A percentile compares a stretch with the other conserved stretches of the same genome.
Conservation (phyloP, 805 yeast species). For the Ogataea angusta region DNA sequence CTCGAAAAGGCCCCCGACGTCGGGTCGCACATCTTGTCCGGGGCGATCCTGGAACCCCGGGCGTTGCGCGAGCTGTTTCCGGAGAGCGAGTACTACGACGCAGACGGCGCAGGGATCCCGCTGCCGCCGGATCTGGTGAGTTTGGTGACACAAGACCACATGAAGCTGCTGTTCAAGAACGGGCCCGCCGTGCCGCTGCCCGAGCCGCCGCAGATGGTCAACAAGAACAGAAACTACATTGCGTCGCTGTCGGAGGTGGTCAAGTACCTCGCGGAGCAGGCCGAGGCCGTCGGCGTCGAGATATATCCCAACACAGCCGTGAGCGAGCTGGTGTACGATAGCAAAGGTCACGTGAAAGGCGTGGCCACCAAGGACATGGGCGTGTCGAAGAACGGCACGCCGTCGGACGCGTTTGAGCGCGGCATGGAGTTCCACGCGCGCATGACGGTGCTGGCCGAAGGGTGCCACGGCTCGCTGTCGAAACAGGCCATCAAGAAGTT, state of each 20-base stretch:
- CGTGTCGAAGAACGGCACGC: constrained; percentile 65
- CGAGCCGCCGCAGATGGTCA: constrained; percentile 88
- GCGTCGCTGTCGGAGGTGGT: constrained; percentile 81
- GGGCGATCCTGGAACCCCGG: constrained; percentile 90
- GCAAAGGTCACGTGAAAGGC: constrained; percentile 68
- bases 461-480: constrained; percentile 94
- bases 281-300: constrained; percentile 93
- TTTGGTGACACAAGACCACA: constrained; percentile 66
- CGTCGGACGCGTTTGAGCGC: constrained; percentile 82
- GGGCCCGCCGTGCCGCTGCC: constrained; percentile 66
- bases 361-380: constrained; percentile 96
- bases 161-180: constrained; percentile 64
- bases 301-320: constrained; percentile 89
- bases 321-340: constrained; percentile 65
- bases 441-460: constrained; percentile 88
- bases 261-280: constrained; percentile 77
- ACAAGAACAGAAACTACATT: constrained; percentile 77
- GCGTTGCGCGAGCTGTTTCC: constrained; percentile 84
- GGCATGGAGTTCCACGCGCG: constrained; percentile 97
- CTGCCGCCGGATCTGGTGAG: constrained; percentile 78
- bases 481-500: constrained; percentile 71
- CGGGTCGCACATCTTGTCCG: constrained; percentile 90
- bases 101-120: constrained; percentile 58
- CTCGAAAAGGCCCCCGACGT: constrained; percentile 90
- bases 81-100: constrained; percentile 52